Percentiles rank a stretch among this genome's conserved stretches.
Evolutionary conservation across 345 rosid species (phyloP).

Genomic region (Eucalyptus microcorys): DNA sequence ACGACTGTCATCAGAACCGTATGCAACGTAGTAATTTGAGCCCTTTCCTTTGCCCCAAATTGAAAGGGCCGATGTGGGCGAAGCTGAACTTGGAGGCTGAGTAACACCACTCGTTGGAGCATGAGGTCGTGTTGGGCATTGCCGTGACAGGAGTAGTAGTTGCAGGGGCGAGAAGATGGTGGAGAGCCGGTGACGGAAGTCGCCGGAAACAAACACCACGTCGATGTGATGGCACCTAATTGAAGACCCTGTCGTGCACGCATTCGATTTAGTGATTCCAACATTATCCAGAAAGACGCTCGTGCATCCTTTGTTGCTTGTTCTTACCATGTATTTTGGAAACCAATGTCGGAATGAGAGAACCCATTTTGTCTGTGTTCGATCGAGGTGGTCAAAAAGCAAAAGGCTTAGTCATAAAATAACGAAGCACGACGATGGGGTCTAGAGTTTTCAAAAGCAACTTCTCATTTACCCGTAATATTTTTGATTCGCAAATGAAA

Average conservation of each 20-base stretch:
- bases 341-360: not conserved
- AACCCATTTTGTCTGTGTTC: too few species aligned
- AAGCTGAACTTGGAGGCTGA: not conserved
- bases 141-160: rapidly evolving
- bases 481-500: not conserved
- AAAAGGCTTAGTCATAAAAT: too few species aligned
- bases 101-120: not conserved
- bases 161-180: not conserved
- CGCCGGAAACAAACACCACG: not conserved
- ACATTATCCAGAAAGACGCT: not conserved
- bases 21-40: not conserved
- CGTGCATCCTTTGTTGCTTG: not conserved
- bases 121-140: not conserved
- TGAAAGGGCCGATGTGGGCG: not conserved
- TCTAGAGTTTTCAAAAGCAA: too few species aligned
- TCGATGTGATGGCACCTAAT: not conserved
- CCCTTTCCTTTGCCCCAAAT: not conserved
- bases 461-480: too few species aligned
- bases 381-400: not conserved
- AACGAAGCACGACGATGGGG: too few species aligned
- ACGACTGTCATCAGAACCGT: not conserved
- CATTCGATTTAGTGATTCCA: not conserved
- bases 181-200: not conserved
- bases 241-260: not conserved
- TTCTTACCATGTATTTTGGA: not conserved